phyloP scores from a whole-genome alignment of 345 rosid genomes.

The Iberis pinnata region DNA sequence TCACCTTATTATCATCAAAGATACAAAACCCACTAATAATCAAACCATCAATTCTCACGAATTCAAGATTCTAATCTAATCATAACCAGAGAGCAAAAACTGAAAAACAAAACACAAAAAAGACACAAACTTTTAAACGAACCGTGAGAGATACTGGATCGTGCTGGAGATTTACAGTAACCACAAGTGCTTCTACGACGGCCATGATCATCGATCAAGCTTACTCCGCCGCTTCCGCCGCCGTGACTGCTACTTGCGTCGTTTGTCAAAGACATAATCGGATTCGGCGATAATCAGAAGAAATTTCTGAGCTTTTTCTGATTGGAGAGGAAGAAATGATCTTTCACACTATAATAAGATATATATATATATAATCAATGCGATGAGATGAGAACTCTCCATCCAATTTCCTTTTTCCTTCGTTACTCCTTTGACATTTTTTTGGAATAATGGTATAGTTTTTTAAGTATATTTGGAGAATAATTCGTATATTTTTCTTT shows the following conservation, averaged over 20 bases:
- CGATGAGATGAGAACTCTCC: background rate
- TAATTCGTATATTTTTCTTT: too few relatives aligned
- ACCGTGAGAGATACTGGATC: slow-evolving; percentile 72
- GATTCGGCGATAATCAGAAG: background rate
- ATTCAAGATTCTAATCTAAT: slow-evolving; percentile 2
- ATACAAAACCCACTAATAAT: too few relatives aligned
- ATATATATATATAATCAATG: background rate
- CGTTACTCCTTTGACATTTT: background rate
- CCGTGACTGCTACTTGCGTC: slow-evolving; percentile 63
- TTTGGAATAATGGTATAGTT: too few relatives aligned
- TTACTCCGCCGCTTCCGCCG: slow-evolving; percentile 39
- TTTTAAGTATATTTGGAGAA: too few relatives aligned
- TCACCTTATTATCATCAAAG: too few relatives aligned
- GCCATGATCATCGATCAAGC: slow-evolving; percentile 55
- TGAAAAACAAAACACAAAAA: background rate
- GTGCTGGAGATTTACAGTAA: slow-evolving; percentile 53
- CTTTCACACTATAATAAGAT: background rate
- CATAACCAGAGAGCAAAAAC: background rate
- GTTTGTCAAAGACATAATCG: slow-evolving; percentile 30
- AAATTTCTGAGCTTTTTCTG: background rate
- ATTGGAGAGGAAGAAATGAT: background rate
- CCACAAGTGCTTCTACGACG: slow-evolving; percentile 50
- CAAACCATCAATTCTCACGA: too few relatives aligned
- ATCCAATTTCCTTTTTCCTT: background rate
- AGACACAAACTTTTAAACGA: background rate